Percentiles rank a stretch among this genome's conserved stretches.
Evolutionary conservation across 495 filamentous ascomycete species (phyloP).

Genomic region (Penicillium taxi): DNA sequence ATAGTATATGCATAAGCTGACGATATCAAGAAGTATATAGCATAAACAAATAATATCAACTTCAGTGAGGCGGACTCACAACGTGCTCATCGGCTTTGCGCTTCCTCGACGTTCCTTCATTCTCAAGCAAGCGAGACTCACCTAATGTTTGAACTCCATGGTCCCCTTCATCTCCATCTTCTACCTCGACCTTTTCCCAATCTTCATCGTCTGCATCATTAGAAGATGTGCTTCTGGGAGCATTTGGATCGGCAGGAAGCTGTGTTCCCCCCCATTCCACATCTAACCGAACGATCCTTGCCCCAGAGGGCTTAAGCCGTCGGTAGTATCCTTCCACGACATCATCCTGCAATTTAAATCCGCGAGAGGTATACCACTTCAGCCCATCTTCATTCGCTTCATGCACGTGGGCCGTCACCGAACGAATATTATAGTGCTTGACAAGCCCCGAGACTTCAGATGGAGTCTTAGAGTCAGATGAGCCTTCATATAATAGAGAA

Average conservation of each 20-base stretch:
- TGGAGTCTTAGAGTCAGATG: conserved; percentile 8
- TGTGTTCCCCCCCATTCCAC: conserved; percentile 21
- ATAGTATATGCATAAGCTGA: not conserved
- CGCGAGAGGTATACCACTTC: conserved; percentile 77
- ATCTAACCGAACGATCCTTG: conserved; percentile 59
- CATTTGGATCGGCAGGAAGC: not conserved
- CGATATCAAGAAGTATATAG: not conserved
- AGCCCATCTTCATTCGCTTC: conserved; percentile 80
- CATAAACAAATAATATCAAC: too few species aligned
- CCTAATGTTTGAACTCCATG: conserved; percentile 28
- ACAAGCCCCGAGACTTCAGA: conserved; percentile 41
- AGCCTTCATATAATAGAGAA: conserved; percentile 44
- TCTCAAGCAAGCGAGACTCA: conserved; percentile 26
- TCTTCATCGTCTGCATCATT: conserved; percentile 27
- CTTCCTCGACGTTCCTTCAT: conserved; percentile 25
- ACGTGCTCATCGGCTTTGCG: conserved; percentile 24
- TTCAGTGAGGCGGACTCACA: not conserved
- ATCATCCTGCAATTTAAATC: conserved; percentile 55
- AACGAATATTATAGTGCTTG: conserved; percentile 40
- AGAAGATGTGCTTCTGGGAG: not conserved
- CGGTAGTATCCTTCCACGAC: conserved; percentile 74
- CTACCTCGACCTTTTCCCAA: conserved; percentile 41
- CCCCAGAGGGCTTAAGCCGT: conserved; percentile 70
- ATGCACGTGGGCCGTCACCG: conserved; percentile 87
- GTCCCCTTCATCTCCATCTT: conserved; percentile 31